phyloP scores from a whole-genome alignment of 352 stramenopile species.

The Pythium diclinum region DNA sequence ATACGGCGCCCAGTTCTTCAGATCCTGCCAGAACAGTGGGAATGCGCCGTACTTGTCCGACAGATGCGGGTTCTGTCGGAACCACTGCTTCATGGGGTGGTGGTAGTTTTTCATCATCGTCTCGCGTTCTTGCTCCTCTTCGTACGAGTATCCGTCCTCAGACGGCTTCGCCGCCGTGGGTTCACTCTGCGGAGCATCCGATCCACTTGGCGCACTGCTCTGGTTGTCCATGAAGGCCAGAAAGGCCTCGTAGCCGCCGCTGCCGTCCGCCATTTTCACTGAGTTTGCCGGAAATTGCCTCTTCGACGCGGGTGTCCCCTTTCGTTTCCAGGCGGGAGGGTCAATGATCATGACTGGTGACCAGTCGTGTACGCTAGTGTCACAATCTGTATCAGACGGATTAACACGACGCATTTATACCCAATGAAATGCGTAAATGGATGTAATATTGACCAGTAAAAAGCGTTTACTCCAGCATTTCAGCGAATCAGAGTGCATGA shows the following conservation, averaged over 20 bases:
- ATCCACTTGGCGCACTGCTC: neutral
- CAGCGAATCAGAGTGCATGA: constrained; percentile 10
- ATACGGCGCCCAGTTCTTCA: constrained; percentile 92
- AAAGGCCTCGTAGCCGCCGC: constrained; percentile 64
- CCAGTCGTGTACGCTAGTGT: neutral
- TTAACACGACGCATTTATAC: neutral
- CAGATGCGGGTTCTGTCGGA: constrained; percentile 55
- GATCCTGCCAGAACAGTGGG: constrained; percentile 94
- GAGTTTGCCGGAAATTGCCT: neutral
- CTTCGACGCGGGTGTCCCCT: neutral
- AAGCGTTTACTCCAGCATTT: neutral
- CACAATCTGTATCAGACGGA: neutral
- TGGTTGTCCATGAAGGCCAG: constrained; percentile 45
- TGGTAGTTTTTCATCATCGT: constrained; percentile 89
- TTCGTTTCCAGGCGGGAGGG: neutral
- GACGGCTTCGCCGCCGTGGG: constrained; percentile 2
- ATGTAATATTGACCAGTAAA: neutral
- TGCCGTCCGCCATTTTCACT: constrained; percentile 47
- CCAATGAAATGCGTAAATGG: neutral
- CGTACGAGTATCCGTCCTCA: constrained; percentile 69
- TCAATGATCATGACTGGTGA: neutral
- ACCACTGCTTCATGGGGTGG: constrained; percentile 88
- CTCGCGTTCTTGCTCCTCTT: constrained; percentile 85
- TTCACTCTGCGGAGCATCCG: neutral
- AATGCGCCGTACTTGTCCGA: constrained; percentile 87